Conservation (phyloP, 2,329 filamentous ascomycete genomes). For the Claviceps spartinae region DNA sequence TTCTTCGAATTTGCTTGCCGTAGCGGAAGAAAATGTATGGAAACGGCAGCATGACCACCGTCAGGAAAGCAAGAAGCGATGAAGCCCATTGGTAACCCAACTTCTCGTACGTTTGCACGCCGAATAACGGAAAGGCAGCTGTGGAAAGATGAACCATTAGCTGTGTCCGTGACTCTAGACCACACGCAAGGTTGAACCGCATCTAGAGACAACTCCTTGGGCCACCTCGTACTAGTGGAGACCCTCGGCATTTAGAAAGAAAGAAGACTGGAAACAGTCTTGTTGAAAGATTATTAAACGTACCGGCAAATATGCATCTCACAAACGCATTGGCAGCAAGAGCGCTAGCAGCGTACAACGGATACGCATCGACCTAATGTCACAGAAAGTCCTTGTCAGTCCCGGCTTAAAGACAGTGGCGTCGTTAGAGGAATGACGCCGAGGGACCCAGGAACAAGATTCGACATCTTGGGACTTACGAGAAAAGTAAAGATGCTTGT, state of each 20-base stretch:
- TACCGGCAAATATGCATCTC: slow-evolving; percentile 60
- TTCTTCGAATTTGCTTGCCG: slow-evolving; percentile 41
- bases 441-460: neutral
- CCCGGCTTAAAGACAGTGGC: neutral
- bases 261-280: neutral
- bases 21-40: slow-evolving; percentile 50
- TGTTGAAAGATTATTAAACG: slow-evolving; percentile 12
- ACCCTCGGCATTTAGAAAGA: neutral
- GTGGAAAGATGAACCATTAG: slow-evolving; percentile 6
- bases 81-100: slow-evolving; percentile 61
- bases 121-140: slow-evolving; percentile 67
- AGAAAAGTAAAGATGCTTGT: slow-evolving; percentile 81
- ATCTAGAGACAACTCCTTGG: too few species aligned
- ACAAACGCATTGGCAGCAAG: slow-evolving; percentile 75
- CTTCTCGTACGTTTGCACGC: slow-evolving; percentile 55
- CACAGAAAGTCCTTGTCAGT: neutral
- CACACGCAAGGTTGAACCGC: too few species aligned
- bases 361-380: slow-evolving; percentile 56
- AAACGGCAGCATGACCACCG: slow-evolving; percentile 48
- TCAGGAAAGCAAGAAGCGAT: slow-evolving; percentile 46
- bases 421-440: neutral
- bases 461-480: slow-evolving; percentile 32
- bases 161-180: neutral
- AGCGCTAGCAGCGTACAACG: slow-evolving; percentile 60
- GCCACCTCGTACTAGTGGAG: too few species aligned